These are phyloP conservation scores for Boletus patriciae DNA, from an alignment of 768 basidiomycete species.

Conservation along the genomic window DNA sequence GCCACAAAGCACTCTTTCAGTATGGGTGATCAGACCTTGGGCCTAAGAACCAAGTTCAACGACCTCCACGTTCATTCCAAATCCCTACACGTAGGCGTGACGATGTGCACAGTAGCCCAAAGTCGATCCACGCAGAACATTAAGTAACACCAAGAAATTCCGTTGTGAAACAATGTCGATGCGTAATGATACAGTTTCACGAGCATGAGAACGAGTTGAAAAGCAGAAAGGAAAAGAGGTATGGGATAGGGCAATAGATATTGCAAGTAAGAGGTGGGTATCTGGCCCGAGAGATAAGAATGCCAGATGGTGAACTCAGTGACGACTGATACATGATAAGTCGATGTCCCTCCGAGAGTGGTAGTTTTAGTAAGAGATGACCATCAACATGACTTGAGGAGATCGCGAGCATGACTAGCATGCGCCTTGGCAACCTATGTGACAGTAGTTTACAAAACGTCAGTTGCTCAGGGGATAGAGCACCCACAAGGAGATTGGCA, in stretches of 20 bases:
- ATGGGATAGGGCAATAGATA: background rate
- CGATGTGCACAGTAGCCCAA: background rate
- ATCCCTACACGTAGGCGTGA: background rate
- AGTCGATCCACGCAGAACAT: background rate
- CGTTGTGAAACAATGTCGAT: slow-evolving; percentile 5
- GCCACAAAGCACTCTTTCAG: background rate
- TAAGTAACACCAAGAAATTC: slow-evolving; percentile 7
- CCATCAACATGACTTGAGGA: slow-evolving; percentile 58
- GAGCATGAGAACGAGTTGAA: background rate
- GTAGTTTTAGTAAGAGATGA: background rate
- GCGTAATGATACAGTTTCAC: background rate
- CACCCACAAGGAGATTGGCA: slow-evolving; percentile 67
- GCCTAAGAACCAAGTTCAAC: background rate
- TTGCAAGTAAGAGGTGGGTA: slow-evolving; percentile 16
- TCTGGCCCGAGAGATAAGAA: slow-evolving; percentile 15
- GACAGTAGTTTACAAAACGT: slow-evolving; percentile 1
- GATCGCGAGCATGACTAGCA: slow-evolving; percentile 53
- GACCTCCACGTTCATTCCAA: background rate
- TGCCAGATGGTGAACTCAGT: background rate
- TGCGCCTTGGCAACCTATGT: slow-evolving; percentile 57
- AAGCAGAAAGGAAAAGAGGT: background rate
- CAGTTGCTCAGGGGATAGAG: slow-evolving; percentile 14
- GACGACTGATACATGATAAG: background rate
- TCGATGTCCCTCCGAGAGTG: background rate
- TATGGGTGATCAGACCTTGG: background rate